Conservation (phyloP, 257 asterid species). For the Cruciata laevipes region DNA sequence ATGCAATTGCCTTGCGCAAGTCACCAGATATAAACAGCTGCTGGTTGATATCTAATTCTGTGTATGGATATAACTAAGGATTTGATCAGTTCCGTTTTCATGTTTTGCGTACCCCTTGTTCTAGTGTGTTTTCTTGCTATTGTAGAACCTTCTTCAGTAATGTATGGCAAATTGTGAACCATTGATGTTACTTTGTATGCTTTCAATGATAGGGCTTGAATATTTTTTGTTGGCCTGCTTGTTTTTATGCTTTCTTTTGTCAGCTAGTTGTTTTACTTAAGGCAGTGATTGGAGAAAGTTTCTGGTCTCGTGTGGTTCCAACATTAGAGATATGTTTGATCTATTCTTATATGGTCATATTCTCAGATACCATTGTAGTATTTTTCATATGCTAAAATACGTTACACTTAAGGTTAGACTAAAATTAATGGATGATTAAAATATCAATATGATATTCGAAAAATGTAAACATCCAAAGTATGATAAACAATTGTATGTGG, state of each 20-base stretch:
- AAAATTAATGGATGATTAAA: too few species aligned
- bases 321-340: background rate
- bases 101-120: background rate
- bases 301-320: background rate
- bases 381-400: too few species aligned
- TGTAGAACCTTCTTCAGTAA: background rate
- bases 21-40: background rate
- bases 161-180: background rate
- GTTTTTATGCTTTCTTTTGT: background rate
- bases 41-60: conserved; percentile 4
- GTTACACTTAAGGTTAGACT: too few species aligned
- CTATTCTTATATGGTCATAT: too few species aligned
- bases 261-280: too few species aligned
- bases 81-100: background rate
- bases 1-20: background rate
- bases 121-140: background rate
- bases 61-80: conserved; percentile 1
- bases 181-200: background rate
- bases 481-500: too few species aligned
- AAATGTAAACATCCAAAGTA: too few species aligned
- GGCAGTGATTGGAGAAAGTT: background rate
- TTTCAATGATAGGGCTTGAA: background rate
- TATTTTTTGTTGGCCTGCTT: background rate
- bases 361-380: too few species aligned
- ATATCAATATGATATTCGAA: too few species aligned